These are phyloP conservation scores for Aspergillus puulaauensis DNA, from an alignment of 2,329 filamentous ascomycete species.

Conservation along the genomic window DNA sequence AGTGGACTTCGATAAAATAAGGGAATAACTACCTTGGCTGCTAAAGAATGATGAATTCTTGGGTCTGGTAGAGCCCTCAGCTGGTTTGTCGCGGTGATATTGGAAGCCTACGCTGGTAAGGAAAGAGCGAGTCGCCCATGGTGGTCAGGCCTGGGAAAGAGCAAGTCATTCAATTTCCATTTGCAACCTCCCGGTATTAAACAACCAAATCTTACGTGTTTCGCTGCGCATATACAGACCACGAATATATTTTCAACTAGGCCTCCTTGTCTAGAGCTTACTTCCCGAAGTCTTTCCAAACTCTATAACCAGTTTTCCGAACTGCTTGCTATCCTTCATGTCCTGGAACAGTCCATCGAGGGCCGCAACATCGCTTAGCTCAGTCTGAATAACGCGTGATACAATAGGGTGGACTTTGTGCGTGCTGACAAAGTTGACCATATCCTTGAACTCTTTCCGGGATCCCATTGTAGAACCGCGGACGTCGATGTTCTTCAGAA, in stretches of 20 bases:
- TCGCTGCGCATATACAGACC: background rate
- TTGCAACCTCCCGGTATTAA: background rate
- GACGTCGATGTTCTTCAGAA: constrained; percentile 84
- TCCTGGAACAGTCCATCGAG: constrained; percentile 83
- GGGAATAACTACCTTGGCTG: constrained; percentile 11
- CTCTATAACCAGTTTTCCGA: constrained; percentile 87
- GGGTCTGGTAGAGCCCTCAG: background rate
- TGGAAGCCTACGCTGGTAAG: background rate
- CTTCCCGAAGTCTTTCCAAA: constrained; percentile 48
- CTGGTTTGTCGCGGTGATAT: background rate
- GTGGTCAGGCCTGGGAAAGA: background rate
- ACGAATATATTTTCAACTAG: background rate
- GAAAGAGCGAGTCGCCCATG: constrained; percentile 3
- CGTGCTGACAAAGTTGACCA: constrained; percentile 77
- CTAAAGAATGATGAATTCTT: constrained; percentile 14
- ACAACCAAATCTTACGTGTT: constrained; percentile 2
- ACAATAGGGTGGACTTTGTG: constrained; percentile 76
- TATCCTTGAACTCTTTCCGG: constrained; percentile 82
- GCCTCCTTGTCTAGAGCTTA: constrained; percentile 32
- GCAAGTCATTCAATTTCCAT: background rate
- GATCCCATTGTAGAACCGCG: constrained; percentile 89
- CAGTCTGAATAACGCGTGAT: constrained; percentile 66
- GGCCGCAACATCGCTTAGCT: constrained; percentile 72
- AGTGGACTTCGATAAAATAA: constrained; percentile 11
- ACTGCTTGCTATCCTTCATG: constrained; percentile 81